phyloP scores from a whole-genome alignment of 73 alveolate species.

The Stentor roeselii region DNA sequence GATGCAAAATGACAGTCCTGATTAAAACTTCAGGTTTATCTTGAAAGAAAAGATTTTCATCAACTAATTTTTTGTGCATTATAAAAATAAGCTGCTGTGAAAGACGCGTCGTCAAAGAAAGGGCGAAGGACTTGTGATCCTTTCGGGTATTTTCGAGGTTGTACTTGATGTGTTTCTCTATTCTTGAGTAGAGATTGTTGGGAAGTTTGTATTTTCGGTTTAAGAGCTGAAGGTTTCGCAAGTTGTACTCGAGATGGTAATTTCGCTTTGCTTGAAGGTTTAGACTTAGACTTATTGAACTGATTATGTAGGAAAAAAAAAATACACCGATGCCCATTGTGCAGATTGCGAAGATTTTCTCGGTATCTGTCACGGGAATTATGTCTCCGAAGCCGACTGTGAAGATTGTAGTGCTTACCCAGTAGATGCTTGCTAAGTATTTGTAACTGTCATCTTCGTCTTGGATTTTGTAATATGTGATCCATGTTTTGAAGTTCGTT shows the following conservation, averaged over 20 bases:
- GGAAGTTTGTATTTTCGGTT: background rate
- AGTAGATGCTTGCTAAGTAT: background rate
- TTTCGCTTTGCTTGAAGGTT: background rate
- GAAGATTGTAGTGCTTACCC: background rate
- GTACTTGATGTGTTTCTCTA: background rate
- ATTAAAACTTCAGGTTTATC: background rate
- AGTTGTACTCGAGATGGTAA: background rate
- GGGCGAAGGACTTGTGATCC: background rate
- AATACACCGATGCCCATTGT: background rate
- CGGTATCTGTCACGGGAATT: background rate
- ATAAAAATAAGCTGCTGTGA: background rate
- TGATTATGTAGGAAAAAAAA: background rate
- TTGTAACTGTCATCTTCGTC: background rate
- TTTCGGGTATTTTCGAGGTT: background rate
- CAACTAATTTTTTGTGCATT: background rate
- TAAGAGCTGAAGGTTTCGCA: background rate
- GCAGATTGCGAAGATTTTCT: background rate
- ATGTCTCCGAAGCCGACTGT: conserved; percentile 12
- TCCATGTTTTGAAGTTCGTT: background rate
- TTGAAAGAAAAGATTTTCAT: background rate
- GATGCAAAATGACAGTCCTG: background rate
- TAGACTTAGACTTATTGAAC: background rate
- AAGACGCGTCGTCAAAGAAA: background rate
- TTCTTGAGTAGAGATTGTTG: too few relatives aligned
- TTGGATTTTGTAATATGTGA: too few relatives aligned